Base-by-base conservation (phyloP, 345 rosid genomes). In the Odontarrhena argentea region DNA sequence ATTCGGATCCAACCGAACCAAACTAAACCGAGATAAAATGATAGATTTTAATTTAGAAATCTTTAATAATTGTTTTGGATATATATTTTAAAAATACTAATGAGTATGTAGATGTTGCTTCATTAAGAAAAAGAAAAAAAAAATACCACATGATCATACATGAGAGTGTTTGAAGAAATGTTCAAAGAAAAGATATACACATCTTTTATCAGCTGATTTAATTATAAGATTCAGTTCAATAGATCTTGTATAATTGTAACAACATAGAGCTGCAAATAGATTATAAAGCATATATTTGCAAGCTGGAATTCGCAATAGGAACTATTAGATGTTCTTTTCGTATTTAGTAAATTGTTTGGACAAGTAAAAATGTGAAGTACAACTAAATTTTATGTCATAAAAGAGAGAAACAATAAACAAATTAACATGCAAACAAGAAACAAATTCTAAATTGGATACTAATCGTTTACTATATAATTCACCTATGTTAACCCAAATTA, bases 401-500 rank as follows among this genome's bases (percentile, higher is more conserved):
- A 8, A n/a, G 1, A 14, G 18, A 26, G 36, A 45, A 44, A 13
- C 8, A 41, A 25, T 11, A 43, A 45, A 60, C 51, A n/a, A 18
- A 44, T 30, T 28, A 15, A 60, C 22, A 18, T 18, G 22, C 22
- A 18, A 18, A 18, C 22, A 18, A 18, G 22, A 4, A 44, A 9
- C 14, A 60, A 60, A 15, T 26, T 4, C 53, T 45, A 60, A 44
- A 30, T 9, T 45, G 24, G 30, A 9, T 14, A 60, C 14, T 42
- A 18, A 11, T 7, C 58, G 4, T 30, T 58, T 32, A 40, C 41
- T 68, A 49, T 59, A 49, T 26, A 68, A 58, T 8, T 5, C 45
- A 56, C 37, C 1, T 7, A 36, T 6, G 10, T 9, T 22, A 24
- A 67, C 55, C 18, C 47, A 56, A 57, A 3, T 14, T 48, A 25